These are phyloP conservation scores for Geosmithia morbida DNA, from an alignment of 2,329 filamentous ascomycete genomes.

Conservation along the genomic window DNA sequence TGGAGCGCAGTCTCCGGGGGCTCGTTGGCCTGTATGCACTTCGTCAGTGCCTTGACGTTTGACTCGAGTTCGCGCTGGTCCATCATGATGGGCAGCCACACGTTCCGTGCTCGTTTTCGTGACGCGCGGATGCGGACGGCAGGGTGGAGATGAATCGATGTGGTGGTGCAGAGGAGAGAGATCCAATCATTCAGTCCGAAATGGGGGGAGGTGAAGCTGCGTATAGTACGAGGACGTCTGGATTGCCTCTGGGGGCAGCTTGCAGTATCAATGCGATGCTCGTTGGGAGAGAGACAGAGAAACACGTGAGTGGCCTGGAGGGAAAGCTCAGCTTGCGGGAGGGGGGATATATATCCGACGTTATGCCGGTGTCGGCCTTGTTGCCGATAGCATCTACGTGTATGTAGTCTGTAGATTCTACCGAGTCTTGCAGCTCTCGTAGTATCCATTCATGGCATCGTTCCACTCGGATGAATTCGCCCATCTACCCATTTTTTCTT, in stretches of 20 bases:
- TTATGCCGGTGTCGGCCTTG: neutral
- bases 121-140: no score
- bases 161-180: neutral
- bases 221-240: neutral
- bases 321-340: no score
- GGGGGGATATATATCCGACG: neutral
- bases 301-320: neutral
- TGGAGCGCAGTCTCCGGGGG: slow-evolving; percentile 56
- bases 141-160: neutral
- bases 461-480: no score
- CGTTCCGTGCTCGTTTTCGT: neutral
- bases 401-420: no score
- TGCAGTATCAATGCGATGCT: neutral
- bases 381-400: no score
- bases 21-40: slow-evolving; percentile 63
- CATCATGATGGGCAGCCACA: slow-evolving; percentile 29
- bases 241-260: neutral
- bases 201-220: neutral
- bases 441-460: no score
- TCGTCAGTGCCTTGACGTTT: slow-evolving; percentile 65
- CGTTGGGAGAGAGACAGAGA: neutral
- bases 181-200: neutral
- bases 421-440: no score
- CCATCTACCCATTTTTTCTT: no score
- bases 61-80: slow-evolving; percentile 69